A percentile compares a stretch with the other conserved stretches of the same genome.
These are phyloP conservation scores for Pythium scleroteichum DNA, from an alignment of 352 stramenopile species.

Conservation along the genomic window DNA sequence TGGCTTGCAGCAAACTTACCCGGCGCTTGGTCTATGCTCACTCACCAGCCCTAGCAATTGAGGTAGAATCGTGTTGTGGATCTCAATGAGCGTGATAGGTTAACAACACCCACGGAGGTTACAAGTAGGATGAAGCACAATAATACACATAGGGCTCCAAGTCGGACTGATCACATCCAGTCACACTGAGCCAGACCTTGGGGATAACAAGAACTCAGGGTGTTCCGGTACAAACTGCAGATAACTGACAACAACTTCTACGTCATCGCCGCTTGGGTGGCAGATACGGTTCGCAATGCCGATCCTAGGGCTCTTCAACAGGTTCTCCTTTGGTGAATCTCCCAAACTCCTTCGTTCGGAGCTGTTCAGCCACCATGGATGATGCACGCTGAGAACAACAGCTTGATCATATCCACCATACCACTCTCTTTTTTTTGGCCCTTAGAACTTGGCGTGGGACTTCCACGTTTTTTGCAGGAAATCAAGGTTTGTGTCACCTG, in stretches of 20 bases:
- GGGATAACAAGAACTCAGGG: no score
- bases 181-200: conserved; percentile 89
- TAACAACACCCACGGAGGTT: no score
- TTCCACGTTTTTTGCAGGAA: no score
- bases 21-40: conserved; percentile 86
- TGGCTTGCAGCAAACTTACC: no score
- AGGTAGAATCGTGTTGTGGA: no score
- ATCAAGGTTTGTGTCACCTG: no score
- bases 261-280: conserved; percentile 94
- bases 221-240: no score
- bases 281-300: conserved; percentile 93
- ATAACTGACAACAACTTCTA: conserved; percentile 54
- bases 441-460: conserved; percentile 86
- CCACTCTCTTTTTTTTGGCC: conserved; percentile 71
- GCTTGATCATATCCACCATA: neutral
- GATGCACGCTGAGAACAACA: neutral
- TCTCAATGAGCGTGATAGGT: no score
- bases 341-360: conserved; percentile 92
- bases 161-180: conserved; percentile 95
- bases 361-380: conserved; percentile 35
- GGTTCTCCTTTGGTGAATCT: conserved; percentile 94
- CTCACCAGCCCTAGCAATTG: conserved; percentile 90
- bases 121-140: no score
- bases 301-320: conserved; percentile 93
- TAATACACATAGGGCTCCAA: conserved; percentile 94